Evolutionary conservation across 2,329 filamentous ascomycete species (phyloP).

Genomic region (Mollisia scopiformis): DNA sequence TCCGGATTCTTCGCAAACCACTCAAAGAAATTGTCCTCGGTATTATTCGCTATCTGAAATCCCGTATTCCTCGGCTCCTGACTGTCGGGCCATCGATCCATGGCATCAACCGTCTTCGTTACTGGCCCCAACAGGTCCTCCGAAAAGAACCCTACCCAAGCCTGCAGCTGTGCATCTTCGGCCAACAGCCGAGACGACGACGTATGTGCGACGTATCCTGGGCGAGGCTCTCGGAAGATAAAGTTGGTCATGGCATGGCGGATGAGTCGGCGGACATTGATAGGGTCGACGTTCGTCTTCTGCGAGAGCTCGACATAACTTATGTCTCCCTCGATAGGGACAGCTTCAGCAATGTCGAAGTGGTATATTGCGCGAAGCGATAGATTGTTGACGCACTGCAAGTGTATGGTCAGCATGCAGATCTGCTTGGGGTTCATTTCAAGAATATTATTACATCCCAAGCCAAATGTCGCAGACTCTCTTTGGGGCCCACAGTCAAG

Average conservation of each 20-base stretch:
- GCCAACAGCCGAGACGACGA: slow-evolving; percentile 41
- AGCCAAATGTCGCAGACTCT: slow-evolving; percentile 6
- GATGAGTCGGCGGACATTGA: slow-evolving; percentile 51
- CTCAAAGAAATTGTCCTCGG: slow-evolving; percentile 7
- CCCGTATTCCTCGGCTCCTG: slow-evolving; percentile 41
- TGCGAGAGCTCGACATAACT: slow-evolving; percentile 45
- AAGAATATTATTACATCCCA: slow-evolving; percentile 2
- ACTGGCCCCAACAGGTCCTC: slow-evolving; percentile 38
- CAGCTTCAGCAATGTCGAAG: slow-evolving; percentile 36
- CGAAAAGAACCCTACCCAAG: slow-evolving; percentile 38
- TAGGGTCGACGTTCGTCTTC: slow-evolving; percentile 10
- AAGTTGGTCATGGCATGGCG: slow-evolving; percentile 59
- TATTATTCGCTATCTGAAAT: slow-evolving; percentile 3
- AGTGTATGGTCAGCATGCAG: not conserved
- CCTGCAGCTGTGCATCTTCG: slow-evolving; percentile 32
- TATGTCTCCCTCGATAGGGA: slow-evolving; percentile 50
- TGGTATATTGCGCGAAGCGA: slow-evolving; percentile 15
- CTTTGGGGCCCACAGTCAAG: slow-evolving; percentile 4
- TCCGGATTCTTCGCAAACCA: slow-evolving; percentile 21
- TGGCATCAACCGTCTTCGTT: slow-evolving; percentile 37
- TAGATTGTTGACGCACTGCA: slow-evolving; percentile 1
- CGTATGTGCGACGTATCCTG: slow-evolving; percentile 45
- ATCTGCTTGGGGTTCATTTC: not conserved
- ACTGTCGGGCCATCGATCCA: slow-evolving; percentile 33
- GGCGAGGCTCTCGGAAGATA: slow-evolving; percentile 46